Conservation (phyloP, 305 asterid genomes). For the Fraxinus latifolia region DNA sequence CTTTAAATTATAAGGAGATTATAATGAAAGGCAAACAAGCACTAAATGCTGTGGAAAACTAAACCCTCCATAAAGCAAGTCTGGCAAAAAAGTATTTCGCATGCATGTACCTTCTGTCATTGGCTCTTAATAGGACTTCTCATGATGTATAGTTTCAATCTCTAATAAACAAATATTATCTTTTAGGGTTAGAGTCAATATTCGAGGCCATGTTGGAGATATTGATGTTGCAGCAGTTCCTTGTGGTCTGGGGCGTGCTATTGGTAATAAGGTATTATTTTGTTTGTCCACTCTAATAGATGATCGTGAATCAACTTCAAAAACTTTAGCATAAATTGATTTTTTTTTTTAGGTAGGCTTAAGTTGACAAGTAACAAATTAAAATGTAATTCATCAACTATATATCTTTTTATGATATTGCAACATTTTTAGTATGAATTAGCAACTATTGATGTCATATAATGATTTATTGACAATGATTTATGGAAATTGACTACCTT, state of each 20-base stretch:
- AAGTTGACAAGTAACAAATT: not conserved
- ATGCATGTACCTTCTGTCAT: not conserved
- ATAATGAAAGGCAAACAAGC: not conserved
- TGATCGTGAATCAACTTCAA: conserved; percentile 7
- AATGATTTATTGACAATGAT: not conserved
- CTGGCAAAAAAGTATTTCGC: not conserved
- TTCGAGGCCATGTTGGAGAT: conserved; percentile 73
- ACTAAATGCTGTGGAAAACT: not conserved
- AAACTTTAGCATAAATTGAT: not conserved
- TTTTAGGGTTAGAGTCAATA: conserved; percentile 73
- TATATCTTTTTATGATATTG: not conserved
- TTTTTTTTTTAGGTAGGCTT: not conserved
- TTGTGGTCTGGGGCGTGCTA: conserved; percentile 93
- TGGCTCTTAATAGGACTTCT: conserved; percentile 1
- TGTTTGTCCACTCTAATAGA: conserved; percentile 13
- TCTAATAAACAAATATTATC: conserved; percentile 21
- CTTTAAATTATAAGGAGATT: not conserved
- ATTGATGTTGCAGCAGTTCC: conserved; percentile 97
- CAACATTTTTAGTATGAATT: not conserved
- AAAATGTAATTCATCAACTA: not conserved
- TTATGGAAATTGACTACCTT: not conserved
- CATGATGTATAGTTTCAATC: not conserved
- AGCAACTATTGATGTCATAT: not conserved
- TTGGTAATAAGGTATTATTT: conserved; percentile 78
- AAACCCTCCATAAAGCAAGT: not conserved